Base-by-base conservation (phyloP, 1,284 basidiomycete genomes). In the Lentinula novae-zelandiae region DNA sequence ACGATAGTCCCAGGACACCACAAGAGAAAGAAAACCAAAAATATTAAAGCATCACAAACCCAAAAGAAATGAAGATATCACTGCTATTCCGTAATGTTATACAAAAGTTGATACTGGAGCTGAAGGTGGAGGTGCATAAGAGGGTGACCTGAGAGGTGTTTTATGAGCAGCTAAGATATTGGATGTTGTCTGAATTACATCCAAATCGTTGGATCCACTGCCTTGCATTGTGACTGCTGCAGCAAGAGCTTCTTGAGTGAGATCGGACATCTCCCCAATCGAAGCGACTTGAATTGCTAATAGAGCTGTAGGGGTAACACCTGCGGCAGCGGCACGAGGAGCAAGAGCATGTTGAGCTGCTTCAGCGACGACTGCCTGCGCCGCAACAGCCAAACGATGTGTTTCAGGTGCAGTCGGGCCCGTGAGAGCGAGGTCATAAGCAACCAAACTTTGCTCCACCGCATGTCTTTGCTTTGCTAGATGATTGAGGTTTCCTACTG, bases 391-490 rank as follows among this genome's bases (percentile, higher is more conserved):
- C 52, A 76, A 77, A 50, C 76, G 76, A 63, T 76, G 79, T 69
- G 70, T 80, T 68, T 76, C 77, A 60, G 71, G 65, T 75, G 77
- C 75, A 17, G 71, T 75, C 60, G 82, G 80, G 55, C 81, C 83
- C 34, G 79, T 80, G 52, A 85, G 76, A 62, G 86, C 88, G 60
- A 82, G 81, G 69, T 89, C 87, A 66, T 90, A 85, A 6, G 89
- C 90, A 66, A 87, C 81, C 13, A 90, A 87, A 3, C 90, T 90
- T 61, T 88, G 81, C 42, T 87, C 88, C 53, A 92, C 78, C 60
- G 92, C 88, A 66, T 90, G 85, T 67, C 89, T 89, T 74, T 92
- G 90, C 71, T 90, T 90, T 46, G 82, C 87, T 59, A 92, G 80
- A 13, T 84, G 83, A 68, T 88, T 81, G 20, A 89, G 69, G 66